Evolutionary conservation across 2,329 filamentous ascomycete species (phyloP), one percentile per base, ranked within the genome.

Genomic region (Botryotinia globosa): DNA sequence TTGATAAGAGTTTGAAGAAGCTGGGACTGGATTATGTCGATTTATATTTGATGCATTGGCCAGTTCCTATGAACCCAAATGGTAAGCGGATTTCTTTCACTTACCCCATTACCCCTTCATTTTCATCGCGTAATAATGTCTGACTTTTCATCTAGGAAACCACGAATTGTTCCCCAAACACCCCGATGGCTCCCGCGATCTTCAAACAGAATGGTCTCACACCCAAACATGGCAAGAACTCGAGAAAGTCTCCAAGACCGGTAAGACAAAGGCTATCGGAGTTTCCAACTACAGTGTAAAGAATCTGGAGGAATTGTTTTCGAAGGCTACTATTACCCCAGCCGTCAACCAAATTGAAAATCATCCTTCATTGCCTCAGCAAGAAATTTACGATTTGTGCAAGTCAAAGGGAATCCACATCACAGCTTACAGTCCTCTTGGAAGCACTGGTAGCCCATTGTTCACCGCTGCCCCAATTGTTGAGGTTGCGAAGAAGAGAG

Each of bases 21-120:
- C 84, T 97, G 51, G 92, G 92, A 2, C 84, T 96, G 65, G 91
- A 94, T 76, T 95, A 97, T 81, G 87, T 97, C 8, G 94, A 97
- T 81, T 84, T 97, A 73, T 94, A 89, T 80, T 86, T 97, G 54
- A 88, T 97, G 85, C 93, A 97, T 84, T 96, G 93, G 92, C 91
- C 92, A 9, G 84, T 94, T 63, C 89, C 91, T 67, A 90, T 94
- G 89, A 95, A 94, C 83, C 91, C 91, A 12, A 87, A 92, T 48
- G 91, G 91, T 87, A 51, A 25, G 45, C 2, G 32, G 9, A 59
- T 25, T 20, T 9, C 3, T 32, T n/a, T 69, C 29, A 70, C 16
- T 9, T 22, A 25, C 8, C n/a, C 7, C 12, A 20, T 69, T 54
- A 48, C 59, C 39, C 61, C 74, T 58, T 75, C 68, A 51, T 51